Percentiles rank a stretch among this genome's conserved stretches.
phyloP scores from a whole-genome alignment of 768 basidiomycete species.

The Tricholoma furcatifolium region DNA sequence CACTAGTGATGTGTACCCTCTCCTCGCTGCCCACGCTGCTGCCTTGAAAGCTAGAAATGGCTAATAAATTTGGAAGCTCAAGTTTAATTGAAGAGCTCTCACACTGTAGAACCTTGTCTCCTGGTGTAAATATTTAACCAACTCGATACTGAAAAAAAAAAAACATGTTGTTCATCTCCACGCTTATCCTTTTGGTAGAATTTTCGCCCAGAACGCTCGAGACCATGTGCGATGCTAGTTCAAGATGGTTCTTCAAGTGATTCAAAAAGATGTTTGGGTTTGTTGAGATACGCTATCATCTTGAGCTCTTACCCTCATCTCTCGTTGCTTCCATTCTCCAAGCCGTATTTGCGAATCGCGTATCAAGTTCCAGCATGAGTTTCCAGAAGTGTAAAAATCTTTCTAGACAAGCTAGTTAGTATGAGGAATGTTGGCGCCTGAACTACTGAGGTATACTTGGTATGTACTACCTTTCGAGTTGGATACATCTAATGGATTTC shows the following conservation, averaged over 20 bases:
- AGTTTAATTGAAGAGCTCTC: background rate
- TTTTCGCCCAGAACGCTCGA: background rate
- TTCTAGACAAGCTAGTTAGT: no score
- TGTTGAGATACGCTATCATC: no score
- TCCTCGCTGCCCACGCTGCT: constrained; percentile 41
- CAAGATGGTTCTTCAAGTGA: no score
- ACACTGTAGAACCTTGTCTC: background rate
- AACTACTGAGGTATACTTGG: no score
- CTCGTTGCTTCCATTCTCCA: background rate
- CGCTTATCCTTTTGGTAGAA: background rate
- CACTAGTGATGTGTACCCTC: constrained; percentile 39
- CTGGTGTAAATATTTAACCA: background rate
- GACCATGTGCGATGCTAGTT: background rate
- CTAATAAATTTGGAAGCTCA: background rate
- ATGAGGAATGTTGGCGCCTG: no score
- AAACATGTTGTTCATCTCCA: background rate
- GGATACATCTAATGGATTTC: no score
- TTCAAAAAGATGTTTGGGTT: background rate
- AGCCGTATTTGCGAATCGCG: no score
- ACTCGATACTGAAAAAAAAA: no score
- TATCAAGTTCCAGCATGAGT: no score
- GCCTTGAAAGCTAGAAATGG: constrained; percentile 40
- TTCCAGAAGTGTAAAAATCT: no score
- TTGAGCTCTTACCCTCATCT: no score
- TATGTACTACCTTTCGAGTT: no score